Conservation (phyloP, 73 alveolate genomes). For the Durusdinium trenchii region DNA sequence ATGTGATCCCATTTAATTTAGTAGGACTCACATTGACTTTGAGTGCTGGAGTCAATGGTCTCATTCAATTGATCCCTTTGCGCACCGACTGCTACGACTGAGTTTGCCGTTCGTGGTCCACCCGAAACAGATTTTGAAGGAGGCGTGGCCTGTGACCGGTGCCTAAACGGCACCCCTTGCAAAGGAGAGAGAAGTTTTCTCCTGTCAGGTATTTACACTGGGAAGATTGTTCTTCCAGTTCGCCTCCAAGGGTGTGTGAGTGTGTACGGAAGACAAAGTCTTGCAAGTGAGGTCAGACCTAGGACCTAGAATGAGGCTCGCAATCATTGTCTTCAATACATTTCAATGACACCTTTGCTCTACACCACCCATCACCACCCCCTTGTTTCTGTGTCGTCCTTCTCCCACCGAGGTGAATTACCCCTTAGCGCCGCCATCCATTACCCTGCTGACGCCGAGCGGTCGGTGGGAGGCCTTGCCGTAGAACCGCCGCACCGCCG, state of each 20-base stretch:
- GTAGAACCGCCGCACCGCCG: not conserved
- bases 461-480: conserved; percentile 98
- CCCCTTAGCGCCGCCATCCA: conserved; percentile 99
- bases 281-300: too few relatives aligned
- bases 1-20: too few relatives aligned
- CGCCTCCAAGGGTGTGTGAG: not conserved
- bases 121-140: conserved; percentile 98
- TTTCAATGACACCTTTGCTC: too few relatives aligned
- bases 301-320: too few relatives aligned
- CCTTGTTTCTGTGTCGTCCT: not conserved
- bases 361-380: too few relatives aligned
- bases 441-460: conserved; percentile 98
- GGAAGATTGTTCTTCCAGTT: conserved; percentile 96
- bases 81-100: too few relatives aligned
- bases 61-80: too few relatives aligned
- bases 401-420: conserved; percentile 96
- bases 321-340: too few relatives aligned
- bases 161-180: not conserved
- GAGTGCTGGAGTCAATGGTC: too few relatives aligned
- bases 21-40: too few relatives aligned
- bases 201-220: conserved; percentile 97
- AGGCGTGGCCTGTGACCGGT: conserved; percentile 61
- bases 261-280: too few relatives aligned
- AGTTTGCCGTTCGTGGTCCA: conserved; percentile 99
- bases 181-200: not conserved